Base-by-base conservation (phyloP, 306 rosid genomes). In the Canavalia ensiformis region DNA sequence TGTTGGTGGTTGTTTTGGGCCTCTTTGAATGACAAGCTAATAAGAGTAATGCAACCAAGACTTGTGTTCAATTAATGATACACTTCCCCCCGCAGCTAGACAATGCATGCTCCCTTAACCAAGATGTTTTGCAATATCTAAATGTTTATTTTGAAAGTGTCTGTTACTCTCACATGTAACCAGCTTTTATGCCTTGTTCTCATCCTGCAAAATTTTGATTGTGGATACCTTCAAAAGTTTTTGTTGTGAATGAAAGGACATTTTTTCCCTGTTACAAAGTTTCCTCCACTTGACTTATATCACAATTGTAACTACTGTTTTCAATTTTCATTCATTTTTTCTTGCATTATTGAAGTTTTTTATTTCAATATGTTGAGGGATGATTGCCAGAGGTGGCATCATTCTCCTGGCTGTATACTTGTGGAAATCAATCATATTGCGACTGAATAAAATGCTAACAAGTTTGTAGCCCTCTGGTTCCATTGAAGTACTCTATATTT, bases 71-170 rank as follows among this genome's bases (percentile, higher is more conserved):
- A 8, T 51, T 37, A 54, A 64, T 55, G 45, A 6, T 54, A 73
- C 49, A 9, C 69, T 50, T 33, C 4, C 12, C 12, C 50, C 63
- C 70, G 51, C 63, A 18, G 58, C 30, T 77, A 52, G 82, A 55
- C 74, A 44, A 77, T 31, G 75, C 33, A 62, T 55, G 35, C 78
- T 70, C 55, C 74, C 41, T 29, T 41, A 52, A 81, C 80, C 64
- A 33, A 31, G 57, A 46, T 75, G 79, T 25, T 78, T 29, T 39
- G 67, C 68, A 66, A 58, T 66, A 35, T 25, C 49, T 55, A 34
- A 57, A 76, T 56, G 28, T 30, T 9, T 59, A 68, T 39, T 50
- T 39, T 68, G 58, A 28, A 67, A 25, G 67, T 39, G 54, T 13
- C 55, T 44, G 6, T n/a, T 50, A 18, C 55, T 68, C 54, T 47